phyloP scores from a whole-genome alignment of 441 rosid genomes.

The Flueggea neowawraea region DNA sequence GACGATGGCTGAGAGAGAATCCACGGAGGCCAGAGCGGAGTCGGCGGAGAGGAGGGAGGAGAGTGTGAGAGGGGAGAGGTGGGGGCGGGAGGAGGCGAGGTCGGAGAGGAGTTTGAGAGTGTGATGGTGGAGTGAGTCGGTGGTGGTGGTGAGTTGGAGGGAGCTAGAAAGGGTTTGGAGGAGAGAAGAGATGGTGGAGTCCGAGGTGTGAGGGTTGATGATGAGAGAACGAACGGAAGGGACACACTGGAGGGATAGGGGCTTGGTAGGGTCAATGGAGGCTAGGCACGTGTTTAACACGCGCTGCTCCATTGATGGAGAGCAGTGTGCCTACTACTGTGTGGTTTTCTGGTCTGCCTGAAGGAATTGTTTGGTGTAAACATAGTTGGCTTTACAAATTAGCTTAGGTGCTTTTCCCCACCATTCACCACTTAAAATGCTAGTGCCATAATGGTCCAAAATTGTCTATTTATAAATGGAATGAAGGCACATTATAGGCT shows the following conservation, averaged over 20 bases:
- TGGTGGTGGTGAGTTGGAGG: conserved; percentile 19
- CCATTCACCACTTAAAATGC: too few relatives aligned
- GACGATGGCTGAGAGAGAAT: conserved; percentile 51
- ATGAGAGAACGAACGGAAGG: conserved; percentile 66
- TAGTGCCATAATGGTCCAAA: too few relatives aligned
- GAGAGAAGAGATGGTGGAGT: conserved; percentile 48
- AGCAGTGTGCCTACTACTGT: too few relatives aligned
- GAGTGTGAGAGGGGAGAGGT: conserved; percentile 34
- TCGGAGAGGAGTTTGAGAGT: conserved; percentile 68
- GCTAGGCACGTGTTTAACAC: conserved; percentile 19
- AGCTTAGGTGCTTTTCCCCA: too few relatives aligned
- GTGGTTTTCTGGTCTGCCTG: not conserved
- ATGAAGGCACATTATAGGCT: too few relatives aligned
- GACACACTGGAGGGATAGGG: conserved; percentile 38
- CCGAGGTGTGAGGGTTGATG: conserved; percentile 45
- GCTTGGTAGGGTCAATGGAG: conserved; percentile 10
- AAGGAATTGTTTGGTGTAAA: too few relatives aligned
- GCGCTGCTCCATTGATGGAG: conserved; percentile 36
- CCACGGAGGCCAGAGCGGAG: conserved; percentile 29
- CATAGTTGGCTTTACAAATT: too few relatives aligned
- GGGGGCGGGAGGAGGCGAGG: conserved; percentile 42
- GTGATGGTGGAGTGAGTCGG: conserved; percentile 35
- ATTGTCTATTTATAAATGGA: too few relatives aligned
- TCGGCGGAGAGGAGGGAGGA: conserved; percentile 26
- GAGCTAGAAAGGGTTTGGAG: conserved; percentile 57